Base-by-base conservation (phyloP, 257 asterid genomes). In the Capsicum pubescens region DNA sequence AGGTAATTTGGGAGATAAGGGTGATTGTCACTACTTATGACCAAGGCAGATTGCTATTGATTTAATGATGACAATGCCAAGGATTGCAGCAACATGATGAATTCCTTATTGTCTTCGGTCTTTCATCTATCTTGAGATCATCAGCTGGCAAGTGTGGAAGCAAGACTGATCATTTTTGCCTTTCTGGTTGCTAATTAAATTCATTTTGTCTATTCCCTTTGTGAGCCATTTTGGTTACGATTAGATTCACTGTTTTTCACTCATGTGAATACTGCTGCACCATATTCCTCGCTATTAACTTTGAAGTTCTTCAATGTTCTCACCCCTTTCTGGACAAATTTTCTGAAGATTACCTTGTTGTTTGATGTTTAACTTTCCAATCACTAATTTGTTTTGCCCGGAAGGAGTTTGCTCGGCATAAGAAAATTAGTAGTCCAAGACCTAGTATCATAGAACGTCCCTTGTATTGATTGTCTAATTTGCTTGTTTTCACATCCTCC, bases 261-360 rank as follows among this genome's bases (percentile, higher is more conserved):
- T 60, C 48, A 21, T 14, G 21, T 59, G 46, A 64, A 46, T 80
- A 21, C 44, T 74, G 81, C 50, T 12, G 61, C 61, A 50, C 21
- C 46, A 50, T 74, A 21, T 50, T 72, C 80, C 19, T 21, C 39
- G 3, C 42, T 72, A 59, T 52, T 21, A 74, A 50, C n/a, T 74
- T 14, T 74, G 81, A 74, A 12, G 63, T 16, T 52, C 36, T 48
- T 72, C 80, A 19, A 19, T 72, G 80, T 72, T 48, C 46, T 74
- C 81, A 19, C 13, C 7, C 81, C 21, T 74, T 74, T 46, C 7
- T 21, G 21, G 11, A 57, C 80, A 21, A 32, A 21, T 7, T 74
- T 74, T 12, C 46, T 21, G 46, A 74, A 8, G 83, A 48, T 63
- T 67, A 8, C 78, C 74, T 57, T 54, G 52, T 81, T 81, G 64